A percentile compares a stretch with the other conserved stretches of the same genome.
Conservation (phyloP, 805 yeast genomes). For the Yamadazyma ubonensis region DNA sequence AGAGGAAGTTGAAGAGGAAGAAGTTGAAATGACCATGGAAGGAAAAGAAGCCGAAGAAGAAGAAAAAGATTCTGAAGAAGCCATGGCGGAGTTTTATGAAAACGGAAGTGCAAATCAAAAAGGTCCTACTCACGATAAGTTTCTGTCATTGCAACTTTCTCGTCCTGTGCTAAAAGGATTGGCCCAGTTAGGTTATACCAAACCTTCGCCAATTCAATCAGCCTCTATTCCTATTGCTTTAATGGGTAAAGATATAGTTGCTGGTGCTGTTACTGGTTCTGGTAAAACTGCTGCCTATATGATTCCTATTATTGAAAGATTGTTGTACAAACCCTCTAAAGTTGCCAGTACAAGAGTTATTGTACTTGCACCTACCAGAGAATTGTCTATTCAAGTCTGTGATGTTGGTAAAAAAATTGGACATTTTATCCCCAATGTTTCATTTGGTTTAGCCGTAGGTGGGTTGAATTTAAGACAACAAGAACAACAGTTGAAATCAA, state of each 20-base stretch:
- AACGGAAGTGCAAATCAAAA: conserved; percentile 46
- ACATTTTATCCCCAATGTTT: conserved; percentile 67
- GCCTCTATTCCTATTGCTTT: conserved; percentile 92
- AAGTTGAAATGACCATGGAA: conserved; percentile 19
- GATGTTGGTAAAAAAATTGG: conserved; percentile 90
- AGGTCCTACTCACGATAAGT: conserved; percentile 55
- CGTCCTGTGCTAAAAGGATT: conserved; percentile 88
- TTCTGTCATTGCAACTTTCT: conserved; percentile 76
- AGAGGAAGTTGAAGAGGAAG: conserved; percentile 28
- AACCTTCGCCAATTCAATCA: conserved; percentile 92
- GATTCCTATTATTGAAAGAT: conserved; percentile 92
- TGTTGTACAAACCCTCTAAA: conserved; percentile 83
- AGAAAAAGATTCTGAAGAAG: conserved; percentile 73
- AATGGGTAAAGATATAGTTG: conserved; percentile 93
- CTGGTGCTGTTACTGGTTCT: conserved; percentile 99
- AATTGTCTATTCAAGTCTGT: conserved; percentile 91
- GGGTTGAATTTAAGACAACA: conserved; percentile 94
- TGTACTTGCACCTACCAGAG: conserved; percentile 94
- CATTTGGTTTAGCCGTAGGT: conserved; percentile 97
- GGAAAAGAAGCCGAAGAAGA: conserved; percentile 28
- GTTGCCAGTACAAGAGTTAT: conserved; percentile 87
- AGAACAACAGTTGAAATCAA: conserved; percentile 85
- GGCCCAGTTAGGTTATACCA: conserved; percentile 74
- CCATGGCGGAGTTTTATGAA: conserved; percentile 72
- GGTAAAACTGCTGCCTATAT: conserved; percentile 99